phyloP scores from a whole-genome alignment of 495 filamentous ascomycete genomes.

The Xylaria telfairii region DNA sequence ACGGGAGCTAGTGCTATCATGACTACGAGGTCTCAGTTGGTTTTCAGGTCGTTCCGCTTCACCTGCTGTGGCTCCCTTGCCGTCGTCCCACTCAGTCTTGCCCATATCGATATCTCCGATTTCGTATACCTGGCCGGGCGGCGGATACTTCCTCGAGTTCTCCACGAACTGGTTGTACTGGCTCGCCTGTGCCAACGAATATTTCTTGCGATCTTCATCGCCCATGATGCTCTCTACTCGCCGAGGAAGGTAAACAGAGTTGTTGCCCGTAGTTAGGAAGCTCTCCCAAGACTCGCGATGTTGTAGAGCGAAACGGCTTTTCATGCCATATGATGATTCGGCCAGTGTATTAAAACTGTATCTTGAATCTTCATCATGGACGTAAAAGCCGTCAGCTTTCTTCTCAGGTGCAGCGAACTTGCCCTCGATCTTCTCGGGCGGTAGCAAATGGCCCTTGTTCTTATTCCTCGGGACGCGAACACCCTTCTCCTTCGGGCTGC shows the following conservation, averaged over 20 bases:
- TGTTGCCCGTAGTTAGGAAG: constrained; percentile 64
- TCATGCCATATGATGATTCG: constrained; percentile 33
- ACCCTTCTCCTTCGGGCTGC: constrained; percentile 48
- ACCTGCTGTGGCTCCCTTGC: constrained; percentile 14
- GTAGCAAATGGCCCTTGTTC: constrained; percentile 66
- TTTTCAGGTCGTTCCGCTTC: constrained; percentile 29
- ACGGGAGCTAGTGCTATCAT: constrained; percentile 33
- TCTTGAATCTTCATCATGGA: constrained; percentile 67
- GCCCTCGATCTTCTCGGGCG: constrained; percentile 75
- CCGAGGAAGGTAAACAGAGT: constrained; percentile 74
- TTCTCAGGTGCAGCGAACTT: constrained; percentile 68
- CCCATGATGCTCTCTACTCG: constrained; percentile 85
- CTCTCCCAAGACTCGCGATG: constrained; percentile 76
- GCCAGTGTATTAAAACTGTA: constrained; percentile 51
- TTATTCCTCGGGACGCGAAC: constrained; percentile 36
- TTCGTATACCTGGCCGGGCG: constrained; percentile 59
- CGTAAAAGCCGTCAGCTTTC: constrained; percentile 66
- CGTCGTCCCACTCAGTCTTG: constrained; percentile 52
- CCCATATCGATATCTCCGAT: constrained; percentile 56
- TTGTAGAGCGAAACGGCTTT: constrained; percentile 53
- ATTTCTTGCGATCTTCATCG: constrained; percentile 75
- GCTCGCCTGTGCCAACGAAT: constrained; percentile 69
- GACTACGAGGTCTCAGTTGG: constrained; percentile 40
- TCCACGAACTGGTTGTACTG: constrained; percentile 52
- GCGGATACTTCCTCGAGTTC: constrained; percentile 58